phyloP scores from a whole-genome alignment of 768 basidiomycete species.

The Boletus huronensis region DNA sequence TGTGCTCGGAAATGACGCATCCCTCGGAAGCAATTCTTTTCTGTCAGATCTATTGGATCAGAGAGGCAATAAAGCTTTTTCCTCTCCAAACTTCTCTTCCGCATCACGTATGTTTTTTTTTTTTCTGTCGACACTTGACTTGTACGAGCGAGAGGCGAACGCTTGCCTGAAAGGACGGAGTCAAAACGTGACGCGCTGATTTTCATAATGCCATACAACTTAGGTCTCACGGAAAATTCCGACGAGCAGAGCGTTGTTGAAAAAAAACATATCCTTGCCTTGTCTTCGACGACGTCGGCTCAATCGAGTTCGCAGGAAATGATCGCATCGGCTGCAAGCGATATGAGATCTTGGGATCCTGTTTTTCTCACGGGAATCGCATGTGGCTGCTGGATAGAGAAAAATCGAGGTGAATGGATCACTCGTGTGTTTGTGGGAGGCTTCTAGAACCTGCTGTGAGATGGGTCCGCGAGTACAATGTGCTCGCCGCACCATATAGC shows the following conservation, averaged over 20 bases:
- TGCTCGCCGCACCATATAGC: conserved; percentile 2
- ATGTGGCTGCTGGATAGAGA: neutral
- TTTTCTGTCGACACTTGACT: neutral
- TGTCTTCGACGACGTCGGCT: neutral
- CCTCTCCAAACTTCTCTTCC: neutral
- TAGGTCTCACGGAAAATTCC: conserved; percentile 3
- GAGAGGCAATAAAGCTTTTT: conserved; percentile 4
- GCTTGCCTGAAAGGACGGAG: neutral
- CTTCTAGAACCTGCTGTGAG: neutral
- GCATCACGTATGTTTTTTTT: conserved; percentile 9
- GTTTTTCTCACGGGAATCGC: neutral
- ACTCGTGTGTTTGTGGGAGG: neutral
- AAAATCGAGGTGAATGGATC: neutral
- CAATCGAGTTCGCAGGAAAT: neutral
- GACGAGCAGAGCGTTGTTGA: neutral
- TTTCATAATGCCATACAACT: conserved; percentile 8
- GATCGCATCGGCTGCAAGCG: conserved; percentile 1
- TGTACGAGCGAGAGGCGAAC: neutral
- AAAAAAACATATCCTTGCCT: neutral
- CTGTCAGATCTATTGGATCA: conserved; percentile 14
- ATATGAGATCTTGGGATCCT: neutral
- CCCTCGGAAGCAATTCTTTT: conserved; percentile 9
- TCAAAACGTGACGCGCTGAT: neutral
- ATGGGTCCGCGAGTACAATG: neutral
- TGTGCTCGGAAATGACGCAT: conserved; percentile 26